Conservation (phyloP, 2,329 filamentous ascomycete genomes). For the Phaeosphaeriaceae sp. region DNA sequence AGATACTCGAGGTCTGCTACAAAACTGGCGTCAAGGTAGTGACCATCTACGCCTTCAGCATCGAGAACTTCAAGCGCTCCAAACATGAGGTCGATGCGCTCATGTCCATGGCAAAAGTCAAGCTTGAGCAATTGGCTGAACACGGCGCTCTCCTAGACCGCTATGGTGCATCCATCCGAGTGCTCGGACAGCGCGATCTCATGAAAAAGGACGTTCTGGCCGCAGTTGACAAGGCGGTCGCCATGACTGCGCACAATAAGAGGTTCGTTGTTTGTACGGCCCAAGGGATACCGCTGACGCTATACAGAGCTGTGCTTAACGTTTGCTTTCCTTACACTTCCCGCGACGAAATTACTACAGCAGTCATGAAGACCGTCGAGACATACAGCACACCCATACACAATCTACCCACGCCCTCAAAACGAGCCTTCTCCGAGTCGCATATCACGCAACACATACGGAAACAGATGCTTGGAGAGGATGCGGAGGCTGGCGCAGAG, state of each 20-base stretch:
- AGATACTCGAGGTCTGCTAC: conserved; percentile 96
- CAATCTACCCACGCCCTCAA: conserved; percentile 58
- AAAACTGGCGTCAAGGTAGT: conserved; percentile 96
- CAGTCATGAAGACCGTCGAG: conserved; percentile 84
- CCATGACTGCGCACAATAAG: conserved; percentile 86
- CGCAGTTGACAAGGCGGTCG: conserved; percentile 84
- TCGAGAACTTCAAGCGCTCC: conserved; percentile 97
- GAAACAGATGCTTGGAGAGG: conserved; percentile 52
- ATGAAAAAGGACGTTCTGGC: conserved; percentile 87
- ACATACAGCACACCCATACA: conserved; percentile 78
- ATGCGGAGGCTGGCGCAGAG: conserved; percentile 41
- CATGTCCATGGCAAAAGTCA: conserved; percentile 97
- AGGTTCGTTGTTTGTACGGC: conserved; percentile 60
- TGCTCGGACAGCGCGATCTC: conserved; percentile 83
- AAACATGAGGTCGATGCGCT: conserved; percentile 96
- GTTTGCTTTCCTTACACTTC: conserved; percentile 99
- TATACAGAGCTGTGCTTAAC: conserved; percentile 72
- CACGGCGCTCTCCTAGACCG: conserved; percentile 92
- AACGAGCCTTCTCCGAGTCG: conserved; percentile 82
- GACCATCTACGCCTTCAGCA: conserved; percentile 97
- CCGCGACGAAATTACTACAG: conserved; percentile 90
- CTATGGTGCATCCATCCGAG: conserved; percentile 85
- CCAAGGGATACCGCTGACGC: conserved; percentile 9
- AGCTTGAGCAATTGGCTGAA: conserved; percentile 87
- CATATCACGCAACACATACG: conserved; percentile 88